Base-by-base conservation (phyloP, 306 rosid genomes). In the Glycyrrhiza uralensis region DNA sequence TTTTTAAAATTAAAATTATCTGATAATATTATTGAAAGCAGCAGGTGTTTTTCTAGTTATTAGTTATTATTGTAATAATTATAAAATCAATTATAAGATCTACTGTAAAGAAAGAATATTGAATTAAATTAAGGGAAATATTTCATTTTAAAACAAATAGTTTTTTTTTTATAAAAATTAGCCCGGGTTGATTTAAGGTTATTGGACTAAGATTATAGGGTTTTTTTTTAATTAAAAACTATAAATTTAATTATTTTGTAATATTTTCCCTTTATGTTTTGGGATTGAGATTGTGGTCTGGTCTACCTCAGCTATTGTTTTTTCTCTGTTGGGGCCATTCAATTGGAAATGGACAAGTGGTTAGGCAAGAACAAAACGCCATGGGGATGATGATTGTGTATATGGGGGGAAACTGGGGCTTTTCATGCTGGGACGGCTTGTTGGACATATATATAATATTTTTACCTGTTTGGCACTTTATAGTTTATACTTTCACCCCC, bases 401-500 rank as follows among this genome's bases (percentile, higher is more conserved):
- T 66, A 39, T 70, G 5, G 71, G 64, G 52, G 38, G 18, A 20
- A 62, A 9, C 20, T 26, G 8, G 61, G 69, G 60, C 46, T 72
- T 67, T 77, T 45, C 51, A 23, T 72, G 66, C 6, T 72, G 19
- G 75, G 74, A 66, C 69, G 74, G 77, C 51, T 73, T 49, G n/a
- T 73, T 49, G n/a, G 45, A 52, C 52, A 18, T 26, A 11, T 26
- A 11, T 64, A 22, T 24, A 12, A 42, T 23, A 60, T 14, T 67
- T 17, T 61, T 35, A 41, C 7, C 44, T 50, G 74, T 36, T 79
- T 71, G 69, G 58, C 62, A 42, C 79, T 75, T 83, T 69, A 75
- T 63, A 42, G 76, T 75, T 83, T 69, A 75, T 63, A 17, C 64
- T 69, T 78, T 78, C 22, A 52, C 35, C 55, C 59, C 76, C 51